Evolutionary conservation across 1,284 basidiomycete species (phyloP), one percentile per base, ranked within the genome.

Genomic region (Quambalaria eucalypti): DNA sequence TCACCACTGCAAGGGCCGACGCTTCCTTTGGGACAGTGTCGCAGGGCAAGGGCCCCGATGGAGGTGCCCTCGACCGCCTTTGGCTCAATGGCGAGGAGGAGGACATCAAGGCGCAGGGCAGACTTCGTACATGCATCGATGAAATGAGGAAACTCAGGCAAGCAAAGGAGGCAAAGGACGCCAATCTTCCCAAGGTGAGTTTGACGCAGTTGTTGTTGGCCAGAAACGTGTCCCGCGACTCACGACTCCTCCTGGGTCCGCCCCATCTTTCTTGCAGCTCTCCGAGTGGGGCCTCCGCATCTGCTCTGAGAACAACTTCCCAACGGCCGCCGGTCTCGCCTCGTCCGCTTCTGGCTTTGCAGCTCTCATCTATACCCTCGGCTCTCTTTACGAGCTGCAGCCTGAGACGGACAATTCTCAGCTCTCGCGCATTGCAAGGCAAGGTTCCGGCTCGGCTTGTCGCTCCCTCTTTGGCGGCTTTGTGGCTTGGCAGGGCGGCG

Each of bases 301-400:
- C 63, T 84, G 84, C 57, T 97, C 92, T 9, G 86, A 85, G 79
- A 99, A 99, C 83, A 98, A 98, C 81, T 98, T 99, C 81, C 93
- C 93, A 25, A 98, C 93, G 4, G 95, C 95, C 7, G 95, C 93
- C 0, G 95, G 93, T 10, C 85, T 99, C 36, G 93, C 95, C 0
- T 97, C 93, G 0, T 96, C 91, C 28, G 93, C 95, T 0, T 90
- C 92, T 0, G 93, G 93, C 12, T 93, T 98, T 65, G 93, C 95
- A 1, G 95, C 93, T 0, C 85, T 99, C 39, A 88, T 91, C 48
- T 82, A 86, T 7, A 95, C 92, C 48, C 83, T 99, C 42, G 85
- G 90, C 0, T 81, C 84, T 7, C 85, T 98, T 57, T 98, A 93
- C 80, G 73, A 81, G 26, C 86, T 98, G 55, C 86, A 84, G 40